Evolutionary conservation across 1,139 yeast species (phyloP).

Genomic region (Suhomyces atakaporum): DNA sequence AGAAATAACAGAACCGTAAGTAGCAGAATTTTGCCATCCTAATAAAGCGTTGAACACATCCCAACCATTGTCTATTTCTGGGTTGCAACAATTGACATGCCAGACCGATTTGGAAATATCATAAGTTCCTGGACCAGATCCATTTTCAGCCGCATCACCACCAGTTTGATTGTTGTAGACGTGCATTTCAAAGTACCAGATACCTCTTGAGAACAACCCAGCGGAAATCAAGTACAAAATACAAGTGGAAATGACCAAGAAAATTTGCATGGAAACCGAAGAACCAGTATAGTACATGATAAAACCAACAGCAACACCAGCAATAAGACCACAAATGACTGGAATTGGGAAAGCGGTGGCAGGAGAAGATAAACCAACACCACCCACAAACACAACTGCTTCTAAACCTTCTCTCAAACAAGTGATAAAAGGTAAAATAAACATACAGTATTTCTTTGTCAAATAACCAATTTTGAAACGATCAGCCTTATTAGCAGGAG

Average conservation of each 20-base stretch:
- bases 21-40: conserved; percentile 32
- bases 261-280: conserved; percentile 42
- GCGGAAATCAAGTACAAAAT: conserved; percentile 48
- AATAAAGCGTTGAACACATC: conserved; percentile 79
- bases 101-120: conserved; percentile 78
- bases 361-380: conserved; percentile 47
- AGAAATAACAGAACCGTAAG: conserved; percentile 29
- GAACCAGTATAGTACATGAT: conserved; percentile 46
- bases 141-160: conserved; percentile 85
- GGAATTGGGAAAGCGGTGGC: conserved; percentile 43
- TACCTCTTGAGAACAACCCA: conserved; percentile 59
- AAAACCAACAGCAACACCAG: conserved; percentile 39
- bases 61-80: conserved; percentile 90
- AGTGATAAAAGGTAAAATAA: conserved; percentile 46
- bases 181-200: conserved; percentile 84
- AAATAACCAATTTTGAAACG: conserved; percentile 25
- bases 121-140: conserved; percentile 93
- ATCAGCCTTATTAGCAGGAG: conserved; percentile 16
- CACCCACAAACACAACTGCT: conserved; percentile 51
- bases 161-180: conserved; percentile 52
- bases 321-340: conserved; percentile 35
- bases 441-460: conserved; percentile 38
- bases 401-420: conserved; percentile 51
- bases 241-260: conserved; percentile 43
- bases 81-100: conserved; percentile 98